Conservation (phyloP, 306 rosid genomes). For the Rubus idaeus region DNA sequence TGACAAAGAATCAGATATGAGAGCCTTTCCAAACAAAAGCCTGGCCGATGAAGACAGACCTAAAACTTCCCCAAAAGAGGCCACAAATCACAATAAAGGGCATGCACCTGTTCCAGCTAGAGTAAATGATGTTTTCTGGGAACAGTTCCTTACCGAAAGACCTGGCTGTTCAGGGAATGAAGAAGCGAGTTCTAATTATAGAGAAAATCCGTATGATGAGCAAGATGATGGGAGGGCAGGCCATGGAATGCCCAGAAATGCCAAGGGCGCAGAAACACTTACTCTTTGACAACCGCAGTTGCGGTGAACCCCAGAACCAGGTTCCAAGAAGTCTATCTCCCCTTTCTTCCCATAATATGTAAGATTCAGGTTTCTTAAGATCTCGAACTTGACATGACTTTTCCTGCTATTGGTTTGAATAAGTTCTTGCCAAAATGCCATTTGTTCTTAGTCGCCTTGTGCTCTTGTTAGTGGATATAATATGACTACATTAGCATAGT, state of each 20-base stretch:
- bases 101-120: conserved; percentile 57
- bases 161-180: conserved; percentile 92
- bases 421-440: conserved; percentile 17
- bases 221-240: conserved; percentile 58
- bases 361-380: conserved; percentile 8
- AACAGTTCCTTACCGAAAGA: conserved; percentile 95
- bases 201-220: conserved; percentile 54
- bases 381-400: neutral
- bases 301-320: neutral
- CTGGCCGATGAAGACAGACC: conserved; percentile 36
- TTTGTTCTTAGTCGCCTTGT: neutral
- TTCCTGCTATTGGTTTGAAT: conserved; percentile 18
- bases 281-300: conserved; percentile 40
- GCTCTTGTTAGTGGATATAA: neutral
- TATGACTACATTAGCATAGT: neutral
- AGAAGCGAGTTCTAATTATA: conserved; percentile 83
- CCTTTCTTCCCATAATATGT: neutral
- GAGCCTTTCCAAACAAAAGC: conserved; percentile 38
- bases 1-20: conserved; percentile 55
- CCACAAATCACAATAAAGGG: conserved; percentile 46
- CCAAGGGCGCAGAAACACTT: conserved; percentile 53
- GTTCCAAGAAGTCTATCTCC: neutral
- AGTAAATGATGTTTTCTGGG: conserved; percentile 94
- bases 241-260: conserved; percentile 56
- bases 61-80: conserved; percentile 43